A percentile compares a stretch with the other conserved stretches of the same genome.
phyloP scores from a whole-genome alignment of 768 basidiomycete genomes.

The Chalciporus chontae region DNA sequence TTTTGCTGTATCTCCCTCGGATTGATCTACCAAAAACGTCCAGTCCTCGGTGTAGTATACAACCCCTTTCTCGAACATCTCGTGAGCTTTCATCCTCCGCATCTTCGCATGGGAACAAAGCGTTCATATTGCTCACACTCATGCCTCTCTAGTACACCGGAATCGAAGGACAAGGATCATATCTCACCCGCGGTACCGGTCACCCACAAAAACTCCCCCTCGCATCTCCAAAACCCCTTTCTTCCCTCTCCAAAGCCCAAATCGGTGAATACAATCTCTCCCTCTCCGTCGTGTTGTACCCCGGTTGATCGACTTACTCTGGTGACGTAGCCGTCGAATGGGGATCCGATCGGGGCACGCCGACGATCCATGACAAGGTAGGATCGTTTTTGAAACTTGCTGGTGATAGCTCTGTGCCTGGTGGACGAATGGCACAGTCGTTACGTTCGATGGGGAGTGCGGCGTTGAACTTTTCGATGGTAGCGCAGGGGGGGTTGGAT shows the following conservation, averaged over 20 bases:
- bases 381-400: conserved; percentile 72
- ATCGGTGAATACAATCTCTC: conserved; percentile 42
- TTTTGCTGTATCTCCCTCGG: conserved; percentile 91
- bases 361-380: conserved; percentile 54
- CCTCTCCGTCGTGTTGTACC: background rate
- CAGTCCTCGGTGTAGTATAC: conserved; percentile 88
- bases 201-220: conserved; percentile 63
- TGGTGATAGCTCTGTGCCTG: conserved; percentile 61
- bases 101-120: background rate
- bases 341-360: conserved; percentile 71
- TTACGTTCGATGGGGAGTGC: conserved; percentile 82
- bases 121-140: no score
- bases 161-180: conserved; percentile 76
- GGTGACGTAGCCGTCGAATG: conserved; percentile 67
- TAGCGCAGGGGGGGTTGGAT: conserved; percentile 87
- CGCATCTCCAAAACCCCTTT: conserved; percentile 55
- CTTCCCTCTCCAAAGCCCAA: conserved; percentile 66
- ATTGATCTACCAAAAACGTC: conserved; percentile 74
- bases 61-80: conserved; percentile 89
- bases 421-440: conserved; percentile 83
- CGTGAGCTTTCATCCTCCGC: conserved; percentile 31
- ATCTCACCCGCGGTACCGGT: conserved; percentile 49
- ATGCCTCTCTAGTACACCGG: conserved; percentile 60
- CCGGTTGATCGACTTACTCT: conserved; percentile 6
- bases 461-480: conserved; percentile 76